Evolutionary conservation across 441 rosid species (phyloP).

Genomic region (Omphalea diandra): DNA sequence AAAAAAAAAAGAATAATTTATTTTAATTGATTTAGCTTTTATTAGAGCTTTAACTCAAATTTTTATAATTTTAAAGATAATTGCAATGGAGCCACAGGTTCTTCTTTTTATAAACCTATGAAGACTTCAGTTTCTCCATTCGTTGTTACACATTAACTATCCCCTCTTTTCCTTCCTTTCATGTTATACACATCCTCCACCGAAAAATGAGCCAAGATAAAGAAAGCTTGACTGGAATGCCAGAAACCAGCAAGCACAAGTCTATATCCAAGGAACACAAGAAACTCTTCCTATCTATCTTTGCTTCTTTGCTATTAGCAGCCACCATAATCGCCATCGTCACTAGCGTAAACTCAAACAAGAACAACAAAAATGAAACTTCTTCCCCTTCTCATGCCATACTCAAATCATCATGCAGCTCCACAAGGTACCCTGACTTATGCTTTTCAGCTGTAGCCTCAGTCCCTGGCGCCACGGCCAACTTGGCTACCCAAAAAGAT

Average conservation of each 20-base stretch:
- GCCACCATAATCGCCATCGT: conserved; percentile 7
- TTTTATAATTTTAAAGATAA: too few relatives aligned
- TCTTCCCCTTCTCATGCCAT: conserved; percentile 32
- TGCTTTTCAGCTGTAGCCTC: conserved; percentile 50
- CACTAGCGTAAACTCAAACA: conserved; percentile 13
- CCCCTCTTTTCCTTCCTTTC: background rate
- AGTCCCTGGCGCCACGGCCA: conserved; percentile 15
- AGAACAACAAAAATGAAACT: too few relatives aligned
- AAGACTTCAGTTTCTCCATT: background rate
- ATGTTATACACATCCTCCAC: background rate
- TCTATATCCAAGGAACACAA: conserved; percentile 18
- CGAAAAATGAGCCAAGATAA: conserved; percentile 16
- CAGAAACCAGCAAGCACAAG: conserved; percentile 2
- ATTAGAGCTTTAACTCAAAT: too few relatives aligned
- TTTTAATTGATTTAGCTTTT: too few relatives aligned
- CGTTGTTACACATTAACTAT: background rate
- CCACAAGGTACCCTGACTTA: conserved; percentile 52
- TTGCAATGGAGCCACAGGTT: too few relatives aligned
- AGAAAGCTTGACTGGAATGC: conserved; percentile 9
- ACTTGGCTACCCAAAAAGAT: conserved; percentile 40
- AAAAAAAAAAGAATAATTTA: too few relatives aligned
- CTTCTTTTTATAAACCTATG: conserved; percentile 11
- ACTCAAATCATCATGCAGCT: conserved; percentile 51
- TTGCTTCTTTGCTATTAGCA: conserved; percentile 24
- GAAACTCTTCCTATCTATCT: conserved; percentile 23